These are phyloP conservation scores for Striga hermonthica DNA, from an alignment of 305 asterid genomes.

Conservation along the genomic window DNA sequence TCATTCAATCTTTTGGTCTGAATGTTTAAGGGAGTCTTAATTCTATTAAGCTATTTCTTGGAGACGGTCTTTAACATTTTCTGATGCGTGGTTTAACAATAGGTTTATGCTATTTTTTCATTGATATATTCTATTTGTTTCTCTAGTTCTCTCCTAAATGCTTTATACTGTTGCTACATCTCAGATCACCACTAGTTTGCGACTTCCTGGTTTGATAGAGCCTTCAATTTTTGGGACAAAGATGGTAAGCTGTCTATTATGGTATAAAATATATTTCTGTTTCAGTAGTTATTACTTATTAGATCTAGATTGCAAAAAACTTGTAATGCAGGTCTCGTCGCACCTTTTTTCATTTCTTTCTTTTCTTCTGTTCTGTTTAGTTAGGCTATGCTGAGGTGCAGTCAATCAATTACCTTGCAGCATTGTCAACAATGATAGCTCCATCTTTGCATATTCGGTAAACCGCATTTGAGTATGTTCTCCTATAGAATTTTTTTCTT, in stretches of 20 bases:
- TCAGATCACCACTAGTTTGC: slow-evolving; percentile 80
- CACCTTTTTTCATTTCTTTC: neutral
- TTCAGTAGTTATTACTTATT: slow-evolving; percentile 5
- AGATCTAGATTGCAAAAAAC: neutral
- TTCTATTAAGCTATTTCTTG: neutral
- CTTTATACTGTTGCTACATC: slow-evolving; percentile 21
- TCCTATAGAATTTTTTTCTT: neutral
- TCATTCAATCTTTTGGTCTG: neutral
- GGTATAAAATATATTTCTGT: slow-evolving; percentile 37
- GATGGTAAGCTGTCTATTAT: slow-evolving; percentile 86
- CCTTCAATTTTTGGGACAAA: slow-evolving; percentile 88
- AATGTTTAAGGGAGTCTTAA: neutral
- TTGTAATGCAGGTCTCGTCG: slow-evolving; percentile 16
- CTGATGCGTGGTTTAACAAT: neutral
- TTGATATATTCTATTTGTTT: slow-evolving; percentile 1
- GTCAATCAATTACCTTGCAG: slow-evolving; percentile 78
- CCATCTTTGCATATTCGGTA: slow-evolving; percentile 75
- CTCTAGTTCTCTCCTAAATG: slow-evolving; percentile 19
- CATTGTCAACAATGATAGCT: slow-evolving; percentile 75
- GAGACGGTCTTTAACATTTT: neutral
- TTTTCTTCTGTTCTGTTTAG: slow-evolving; percentile 12
- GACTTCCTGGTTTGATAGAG: slow-evolving; percentile 88
- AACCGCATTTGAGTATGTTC: neutral
- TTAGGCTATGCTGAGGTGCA: slow-evolving; percentile 76
- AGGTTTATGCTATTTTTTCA: neutral